Percentiles rank a stretch among this genome's conserved stretches.
Conservation (phyloP, 331 rosid species). For the Acacia pycnantha region DNA sequence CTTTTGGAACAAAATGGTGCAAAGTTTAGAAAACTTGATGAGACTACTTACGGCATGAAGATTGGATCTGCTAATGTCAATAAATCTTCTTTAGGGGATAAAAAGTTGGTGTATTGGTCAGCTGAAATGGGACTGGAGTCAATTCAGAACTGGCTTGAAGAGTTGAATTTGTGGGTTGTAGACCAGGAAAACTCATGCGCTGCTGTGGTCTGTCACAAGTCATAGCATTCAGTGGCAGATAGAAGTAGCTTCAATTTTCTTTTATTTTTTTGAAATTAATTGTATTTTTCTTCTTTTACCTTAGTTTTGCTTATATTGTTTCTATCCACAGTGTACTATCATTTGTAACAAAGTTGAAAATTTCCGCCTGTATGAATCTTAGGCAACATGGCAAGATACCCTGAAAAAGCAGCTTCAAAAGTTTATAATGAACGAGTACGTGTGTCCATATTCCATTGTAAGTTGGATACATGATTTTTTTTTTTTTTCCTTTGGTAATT, state of each 20-base stretch:
- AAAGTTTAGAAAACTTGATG: slow-evolving; percentile 35
- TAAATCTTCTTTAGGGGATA: slow-evolving; percentile 26
- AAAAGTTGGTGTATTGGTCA: slow-evolving; percentile 67
- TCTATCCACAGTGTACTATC: slow-evolving; percentile 16
- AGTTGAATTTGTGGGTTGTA: slow-evolving; percentile 60
- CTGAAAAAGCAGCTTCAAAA: not conserved
- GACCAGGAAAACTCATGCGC: slow-evolving; percentile 70
- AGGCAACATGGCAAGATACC: not conserved
- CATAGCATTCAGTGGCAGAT: slow-evolving; percentile 40
- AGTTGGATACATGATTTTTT: not conserved
- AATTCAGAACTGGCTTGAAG: slow-evolving; percentile 59
- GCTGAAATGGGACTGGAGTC: slow-evolving; percentile 36
- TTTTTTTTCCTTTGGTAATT: not conserved
- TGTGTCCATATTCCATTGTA: not conserved
- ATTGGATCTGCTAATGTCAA: slow-evolving; percentile 17
- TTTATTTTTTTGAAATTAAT: not conserved
- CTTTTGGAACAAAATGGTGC: slow-evolving; percentile 39
- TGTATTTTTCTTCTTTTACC: not conserved
- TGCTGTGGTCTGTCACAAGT: slow-evolving; percentile 71
- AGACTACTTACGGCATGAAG: slow-evolving; percentile 27
- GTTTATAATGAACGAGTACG: not conserved
- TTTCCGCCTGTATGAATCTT: not conserved
- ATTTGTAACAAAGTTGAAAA: slow-evolving; percentile 28
- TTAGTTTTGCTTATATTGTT: slow-evolving; percentile 27
- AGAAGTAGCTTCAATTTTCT: slow-evolving; percentile 4